Percentiles rank a stretch among this genome's conserved stretches.
Conservation (phyloP, 129 eudicot genomes). For the Solidago caesia region DNA sequence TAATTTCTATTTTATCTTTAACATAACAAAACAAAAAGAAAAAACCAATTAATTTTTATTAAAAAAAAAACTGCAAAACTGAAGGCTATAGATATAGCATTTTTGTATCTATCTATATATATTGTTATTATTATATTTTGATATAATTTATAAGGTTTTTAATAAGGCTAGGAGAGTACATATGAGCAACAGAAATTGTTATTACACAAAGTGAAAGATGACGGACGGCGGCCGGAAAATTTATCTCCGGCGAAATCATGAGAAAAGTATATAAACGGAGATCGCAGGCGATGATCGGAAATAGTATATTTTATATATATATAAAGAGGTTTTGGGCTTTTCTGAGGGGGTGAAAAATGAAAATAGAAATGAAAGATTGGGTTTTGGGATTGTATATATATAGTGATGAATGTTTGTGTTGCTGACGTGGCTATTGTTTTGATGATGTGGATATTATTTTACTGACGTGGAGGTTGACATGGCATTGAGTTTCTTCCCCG, state of each 20-base stretch:
- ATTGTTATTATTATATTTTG: conserved; percentile 41
- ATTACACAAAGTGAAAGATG: conserved; percentile 17
- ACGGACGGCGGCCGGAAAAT: conserved; percentile 26
- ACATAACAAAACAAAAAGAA: no score
- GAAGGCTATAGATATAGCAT: conserved; percentile 23
- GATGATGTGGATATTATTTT: conserved; percentile 32
- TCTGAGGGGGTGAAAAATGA: conserved; percentile 13
- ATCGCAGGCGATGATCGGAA: conserved; percentile 33
- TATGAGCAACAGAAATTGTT: conserved; percentile 15
- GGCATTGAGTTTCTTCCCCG: conserved; percentile 20
- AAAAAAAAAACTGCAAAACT: conserved; percentile 27
- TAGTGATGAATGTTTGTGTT: not conserved
- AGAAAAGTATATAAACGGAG: not conserved
- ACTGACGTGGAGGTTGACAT: conserved; percentile 38
- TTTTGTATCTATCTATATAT: conserved; percentile 14
- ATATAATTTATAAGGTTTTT: conserved; percentile 40
- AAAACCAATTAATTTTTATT: not conserved
- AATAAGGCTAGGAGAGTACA: conserved; percentile 29
- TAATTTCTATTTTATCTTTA: no score
- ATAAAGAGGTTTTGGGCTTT: not conserved
- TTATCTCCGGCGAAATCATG: conserved; percentile 35
- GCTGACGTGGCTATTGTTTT: conserved; percentile 43
- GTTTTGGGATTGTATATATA: conserved; percentile 29
- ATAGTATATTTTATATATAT: not conserved
- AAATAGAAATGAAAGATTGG: conserved; percentile 17